These are phyloP conservation scores for Fragilariopsis cylindrus DNA, from an alignment of 108 stramenopile genomes.

Conservation along the genomic window DNA sequence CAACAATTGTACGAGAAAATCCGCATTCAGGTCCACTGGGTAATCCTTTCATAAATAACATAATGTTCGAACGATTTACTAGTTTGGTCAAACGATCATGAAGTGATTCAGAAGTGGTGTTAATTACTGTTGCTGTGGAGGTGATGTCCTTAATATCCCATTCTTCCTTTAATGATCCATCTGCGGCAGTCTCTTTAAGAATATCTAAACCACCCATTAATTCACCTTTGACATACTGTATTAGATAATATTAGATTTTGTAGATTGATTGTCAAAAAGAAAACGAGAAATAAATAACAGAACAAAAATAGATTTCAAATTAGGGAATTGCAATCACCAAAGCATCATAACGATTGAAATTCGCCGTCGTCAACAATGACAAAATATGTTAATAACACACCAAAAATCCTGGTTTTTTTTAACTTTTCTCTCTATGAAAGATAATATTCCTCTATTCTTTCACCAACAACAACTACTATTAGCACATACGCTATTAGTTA, in stretches of 20 bases:
- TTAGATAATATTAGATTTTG: background rate
- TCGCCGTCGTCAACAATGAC: background rate
- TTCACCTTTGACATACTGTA: slow-evolving; percentile 87
- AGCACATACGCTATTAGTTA: background rate
- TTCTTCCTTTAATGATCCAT: slow-evolving; percentile 63
- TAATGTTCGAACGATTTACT: slow-evolving; percentile 60
- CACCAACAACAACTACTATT: background rate
- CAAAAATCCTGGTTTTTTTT: too few relatives aligned
- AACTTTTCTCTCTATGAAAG: too few relatives aligned
- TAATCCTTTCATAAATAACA: slow-evolving; percentile 98
- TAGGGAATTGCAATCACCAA: background rate
- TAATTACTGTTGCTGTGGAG: background rate
- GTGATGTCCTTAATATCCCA: slow-evolving; percentile 35
- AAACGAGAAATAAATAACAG: background rate
- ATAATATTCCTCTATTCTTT: background rate
- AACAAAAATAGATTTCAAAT: background rate
- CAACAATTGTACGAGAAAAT: slow-evolving; percentile 88
- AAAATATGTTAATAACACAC: background rate
- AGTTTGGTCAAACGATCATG: slow-evolving; percentile 63
- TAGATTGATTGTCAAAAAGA: background rate
- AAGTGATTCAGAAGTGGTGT: slow-evolving; percentile 27
- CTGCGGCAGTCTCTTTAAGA: slow-evolving; percentile 92
- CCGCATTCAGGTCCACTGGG: slow-evolving; percentile 88
- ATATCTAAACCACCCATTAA: slow-evolving; percentile 97
- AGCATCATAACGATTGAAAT: background rate